Evolutionary conservation across 1,284 basidiomycete genomes (phyloP).

Genomic region (Cystobasidium pallidum): DNA sequence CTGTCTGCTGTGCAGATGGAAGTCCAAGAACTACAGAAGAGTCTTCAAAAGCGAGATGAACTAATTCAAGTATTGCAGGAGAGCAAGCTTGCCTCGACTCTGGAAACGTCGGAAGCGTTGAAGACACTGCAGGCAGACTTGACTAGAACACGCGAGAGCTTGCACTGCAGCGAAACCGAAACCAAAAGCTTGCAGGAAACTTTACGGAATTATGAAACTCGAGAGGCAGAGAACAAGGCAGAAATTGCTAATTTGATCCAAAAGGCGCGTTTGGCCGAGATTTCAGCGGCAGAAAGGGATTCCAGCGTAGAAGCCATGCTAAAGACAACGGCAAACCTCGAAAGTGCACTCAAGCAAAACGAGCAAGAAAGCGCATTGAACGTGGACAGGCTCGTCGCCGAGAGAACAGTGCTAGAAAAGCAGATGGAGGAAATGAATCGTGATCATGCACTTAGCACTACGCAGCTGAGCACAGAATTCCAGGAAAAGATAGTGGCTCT

Average conservation of each 20-base stretch:
- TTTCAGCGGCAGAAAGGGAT: neutral
- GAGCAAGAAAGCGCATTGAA: neutral
- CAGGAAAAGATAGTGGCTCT: constrained; percentile 6
- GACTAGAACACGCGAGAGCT: neutral
- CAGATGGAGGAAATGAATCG: constrained; percentile 16
- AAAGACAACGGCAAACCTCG: constrained; percentile 8
- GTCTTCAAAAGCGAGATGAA: neutral
- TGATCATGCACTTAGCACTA: constrained; percentile 3
- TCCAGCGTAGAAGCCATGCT: neutral
- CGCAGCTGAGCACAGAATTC: neutral
- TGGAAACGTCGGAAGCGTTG: neutral
- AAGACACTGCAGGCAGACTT: neutral
- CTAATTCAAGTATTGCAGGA: neutral
- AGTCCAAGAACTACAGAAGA: neutral
- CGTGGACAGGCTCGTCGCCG: neutral
- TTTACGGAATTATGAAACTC: neutral
- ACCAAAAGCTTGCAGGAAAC: neutral
- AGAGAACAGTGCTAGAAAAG: neutral
- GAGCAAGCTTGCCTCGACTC: neutral
- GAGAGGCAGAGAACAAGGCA: neutral
- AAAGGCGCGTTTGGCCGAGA: neutral
- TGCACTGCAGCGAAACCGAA: neutral
- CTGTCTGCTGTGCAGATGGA: neutral
- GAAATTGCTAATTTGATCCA: neutral
- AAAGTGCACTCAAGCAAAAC: neutral